phyloP scores from a whole-genome alignment of 441 rosid genomes.

The Erysimum pusillum region DNA sequence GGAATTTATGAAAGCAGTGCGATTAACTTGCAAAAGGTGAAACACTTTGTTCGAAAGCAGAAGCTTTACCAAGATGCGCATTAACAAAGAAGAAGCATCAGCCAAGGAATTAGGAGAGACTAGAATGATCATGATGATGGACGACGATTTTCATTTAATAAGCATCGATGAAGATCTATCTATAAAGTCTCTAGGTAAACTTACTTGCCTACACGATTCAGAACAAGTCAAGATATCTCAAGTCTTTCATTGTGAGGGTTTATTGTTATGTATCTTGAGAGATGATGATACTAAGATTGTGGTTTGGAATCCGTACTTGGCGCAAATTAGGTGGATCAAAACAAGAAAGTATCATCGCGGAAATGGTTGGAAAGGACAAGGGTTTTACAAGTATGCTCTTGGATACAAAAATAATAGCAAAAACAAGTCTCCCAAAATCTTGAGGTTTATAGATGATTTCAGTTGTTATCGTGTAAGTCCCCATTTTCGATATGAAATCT shows the following conservation, averaged over 20 bases:
- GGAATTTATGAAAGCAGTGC: not conserved
- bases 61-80: not conserved
- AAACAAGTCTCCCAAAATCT: not conserved
- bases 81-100: not conserved
- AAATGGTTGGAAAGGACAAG: not conserved
- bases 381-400: not conserved
- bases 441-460: not conserved
- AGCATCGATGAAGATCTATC: not conserved
- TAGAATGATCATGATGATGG: not conserved
- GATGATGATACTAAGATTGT: not conserved
- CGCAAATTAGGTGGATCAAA: not conserved
- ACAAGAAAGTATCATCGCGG: not conserved
- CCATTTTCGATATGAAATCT: no score
- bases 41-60: not conserved
- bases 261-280: not conserved
- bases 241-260: not conserved
- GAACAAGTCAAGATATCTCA: not conserved
- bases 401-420: not conserved
- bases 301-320: not conserved
- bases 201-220: not conserved
- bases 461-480: no score
- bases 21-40: slow-evolving; percentile 2
- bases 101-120: not conserved
- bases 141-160: not conserved
- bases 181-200: not conserved